phyloP scores from a whole-genome alignment of 2,329 filamentous ascomycete genomes.

The Trichoderma endophyticum region DNA sequence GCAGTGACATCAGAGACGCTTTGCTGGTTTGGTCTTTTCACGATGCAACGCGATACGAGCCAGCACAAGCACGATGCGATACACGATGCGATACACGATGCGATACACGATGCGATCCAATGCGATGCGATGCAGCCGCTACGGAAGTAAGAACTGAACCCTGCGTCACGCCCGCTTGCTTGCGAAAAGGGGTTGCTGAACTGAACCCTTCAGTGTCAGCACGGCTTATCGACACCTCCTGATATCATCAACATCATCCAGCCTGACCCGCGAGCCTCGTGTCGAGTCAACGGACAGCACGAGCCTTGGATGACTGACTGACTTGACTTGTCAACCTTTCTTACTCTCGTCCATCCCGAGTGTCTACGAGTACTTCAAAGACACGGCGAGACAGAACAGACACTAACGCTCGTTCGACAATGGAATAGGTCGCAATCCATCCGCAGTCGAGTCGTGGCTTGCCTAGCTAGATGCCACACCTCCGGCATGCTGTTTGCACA shows the following conservation, averaged over 20 bases:
- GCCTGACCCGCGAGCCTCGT: neutral
- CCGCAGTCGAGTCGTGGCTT: neutral
- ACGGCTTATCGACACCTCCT: neutral
- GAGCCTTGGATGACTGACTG: neutral
- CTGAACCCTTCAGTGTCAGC: neutral
- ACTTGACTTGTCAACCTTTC: neutral
- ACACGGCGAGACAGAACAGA: neutral
- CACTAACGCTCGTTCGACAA: neutral
- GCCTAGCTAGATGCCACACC: neutral
- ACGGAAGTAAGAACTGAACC: neutral
- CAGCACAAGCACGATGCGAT: neutral
- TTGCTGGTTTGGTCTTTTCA: neutral
- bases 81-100: neutral
- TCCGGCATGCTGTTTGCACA: neutral
- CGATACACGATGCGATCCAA: neutral
- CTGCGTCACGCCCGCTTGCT: neutral
- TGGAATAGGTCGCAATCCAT: neutral
- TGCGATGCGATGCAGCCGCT: neutral
- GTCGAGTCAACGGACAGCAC: neutral
- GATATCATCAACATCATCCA: conserved; percentile 3
- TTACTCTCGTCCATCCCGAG: neutral
- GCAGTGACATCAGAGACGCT: conserved; percentile 16
- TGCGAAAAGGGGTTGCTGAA: neutral
- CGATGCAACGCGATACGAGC: neutral
- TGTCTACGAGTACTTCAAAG: neutral